Evolutionary conservation across 306 rosid genomes (phyloP).

Genomic region (Pyrus pyrifolia): DNA sequence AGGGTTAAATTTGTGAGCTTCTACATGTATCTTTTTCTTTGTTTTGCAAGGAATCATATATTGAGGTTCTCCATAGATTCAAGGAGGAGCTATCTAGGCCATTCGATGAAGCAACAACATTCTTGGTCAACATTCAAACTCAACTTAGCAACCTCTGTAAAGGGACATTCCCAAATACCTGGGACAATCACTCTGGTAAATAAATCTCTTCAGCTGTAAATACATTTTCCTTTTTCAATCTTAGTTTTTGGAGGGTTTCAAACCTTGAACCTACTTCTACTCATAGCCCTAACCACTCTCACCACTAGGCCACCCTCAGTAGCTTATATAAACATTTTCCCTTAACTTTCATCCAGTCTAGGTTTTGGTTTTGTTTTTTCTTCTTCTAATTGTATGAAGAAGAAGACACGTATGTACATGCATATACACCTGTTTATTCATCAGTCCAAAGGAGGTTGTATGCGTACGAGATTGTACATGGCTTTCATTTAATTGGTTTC

Average conservation of each 20-base stretch:
- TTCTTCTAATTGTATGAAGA: neutral
- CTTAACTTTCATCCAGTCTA: neutral
- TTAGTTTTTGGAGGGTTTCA: neutral
- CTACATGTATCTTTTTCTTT: neutral
- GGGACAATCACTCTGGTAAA: constrained; percentile 36
- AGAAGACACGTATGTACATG: neutral
- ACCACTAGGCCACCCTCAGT: neutral
- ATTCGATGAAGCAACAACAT: constrained; percentile 60
- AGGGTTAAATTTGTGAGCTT: neutral
- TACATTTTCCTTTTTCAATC: neutral
- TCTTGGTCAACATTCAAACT: constrained; percentile 50
- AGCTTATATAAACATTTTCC: neutral
- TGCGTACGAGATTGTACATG: neutral
- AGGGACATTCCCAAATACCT: constrained; percentile 34
- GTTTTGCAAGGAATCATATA: constrained; percentile 51
- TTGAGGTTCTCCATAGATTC: constrained; percentile 51
- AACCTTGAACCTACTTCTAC: neutral
- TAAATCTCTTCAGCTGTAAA: neutral
- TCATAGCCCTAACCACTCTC: too few relatives aligned
- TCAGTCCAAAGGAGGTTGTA: neutral
- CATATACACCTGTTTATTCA: neutral
- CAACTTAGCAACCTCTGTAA: constrained; percentile 65
- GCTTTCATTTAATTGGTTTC: neutral
- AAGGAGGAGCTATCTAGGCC: constrained; percentile 65
- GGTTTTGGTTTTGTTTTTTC: neutral